phyloP scores from a whole-genome alignment of 768 basidiomycete species.

The Leccinum variicolor region DNA sequence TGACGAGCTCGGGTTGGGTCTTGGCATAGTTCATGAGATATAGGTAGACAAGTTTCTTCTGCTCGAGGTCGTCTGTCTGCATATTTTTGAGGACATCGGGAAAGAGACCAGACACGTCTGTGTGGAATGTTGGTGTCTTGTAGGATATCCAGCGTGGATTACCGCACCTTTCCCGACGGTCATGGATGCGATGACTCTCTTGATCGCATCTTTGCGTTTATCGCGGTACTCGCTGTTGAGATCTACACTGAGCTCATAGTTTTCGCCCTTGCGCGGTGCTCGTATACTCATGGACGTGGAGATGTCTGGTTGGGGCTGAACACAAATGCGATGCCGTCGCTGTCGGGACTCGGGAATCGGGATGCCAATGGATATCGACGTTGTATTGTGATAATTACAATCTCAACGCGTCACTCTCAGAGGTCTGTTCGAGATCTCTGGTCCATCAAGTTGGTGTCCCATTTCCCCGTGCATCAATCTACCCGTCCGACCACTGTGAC shows the following conservation, averaged over 20 bases:
- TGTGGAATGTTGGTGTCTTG: conserved; percentile 3
- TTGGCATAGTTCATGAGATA: conserved; percentile 99
- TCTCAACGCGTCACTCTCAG: too few species aligned
- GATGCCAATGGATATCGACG: too few species aligned
- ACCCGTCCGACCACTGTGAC: too few species aligned
- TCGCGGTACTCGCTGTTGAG: conserved; percentile 96
- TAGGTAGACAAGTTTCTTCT: conserved; percentile 99
- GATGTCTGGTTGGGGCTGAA: conserved; percentile 1
- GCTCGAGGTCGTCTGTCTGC: conserved; percentile 99
- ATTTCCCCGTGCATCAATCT: too few species aligned
- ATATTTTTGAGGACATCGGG: conserved; percentile 99
- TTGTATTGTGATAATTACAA: too few species aligned
- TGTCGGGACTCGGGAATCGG: too few species aligned
- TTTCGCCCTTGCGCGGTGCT: conserved; percentile 79
- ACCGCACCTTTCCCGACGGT: conserved; percentile 92
- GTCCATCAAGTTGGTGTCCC: too few species aligned
- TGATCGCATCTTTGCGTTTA: conserved; percentile 97
- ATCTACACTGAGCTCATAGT: conserved; percentile 95
- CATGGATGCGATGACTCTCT: conserved; percentile 96
- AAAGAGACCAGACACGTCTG: conserved; percentile 91
- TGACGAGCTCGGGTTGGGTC: conserved; percentile 97
- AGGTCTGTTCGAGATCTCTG: too few species aligned
- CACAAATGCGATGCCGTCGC: too few species aligned
- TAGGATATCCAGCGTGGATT: not conserved
- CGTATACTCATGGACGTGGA: conserved; percentile 42